phyloP scores from a whole-genome alignment of 2,329 filamentous ascomycete genomes.

The Scedosporium apiospermum region DNA sequence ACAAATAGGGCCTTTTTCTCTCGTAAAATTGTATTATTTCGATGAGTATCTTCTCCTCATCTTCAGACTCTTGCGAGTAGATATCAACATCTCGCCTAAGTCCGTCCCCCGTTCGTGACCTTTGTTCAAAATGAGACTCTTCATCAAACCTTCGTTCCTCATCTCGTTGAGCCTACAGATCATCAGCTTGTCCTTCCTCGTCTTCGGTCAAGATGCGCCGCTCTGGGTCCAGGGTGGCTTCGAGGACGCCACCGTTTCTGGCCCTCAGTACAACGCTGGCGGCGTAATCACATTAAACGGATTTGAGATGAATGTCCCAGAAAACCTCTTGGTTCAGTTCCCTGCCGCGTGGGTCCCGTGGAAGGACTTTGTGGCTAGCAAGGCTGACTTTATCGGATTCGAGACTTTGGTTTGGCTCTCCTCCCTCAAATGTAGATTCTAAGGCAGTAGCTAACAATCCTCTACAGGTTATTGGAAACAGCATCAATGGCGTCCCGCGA shows the following conservation, averaged over 20 bases:
- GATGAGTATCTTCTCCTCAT: no score
- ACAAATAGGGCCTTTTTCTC: no score
- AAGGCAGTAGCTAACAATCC: background rate
- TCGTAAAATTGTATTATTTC: no score
- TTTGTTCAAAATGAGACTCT: background rate
- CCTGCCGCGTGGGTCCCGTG: slow-evolving; percentile 35
- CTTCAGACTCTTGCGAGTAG: background rate
- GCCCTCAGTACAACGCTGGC: slow-evolving; percentile 31
- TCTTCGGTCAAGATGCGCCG: slow-evolving; percentile 15
- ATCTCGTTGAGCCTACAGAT: background rate
- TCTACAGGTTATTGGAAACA: slow-evolving; percentile 24
- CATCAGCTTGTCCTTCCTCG: background rate
- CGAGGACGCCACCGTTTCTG: slow-evolving; percentile 21
- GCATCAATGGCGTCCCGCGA: slow-evolving; percentile 20
- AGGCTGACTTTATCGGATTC: slow-evolving; percentile 21
- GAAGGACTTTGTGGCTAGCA: slow-evolving; percentile 23
- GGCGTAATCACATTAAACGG: slow-evolving; percentile 35
- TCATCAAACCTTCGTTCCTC: background rate
- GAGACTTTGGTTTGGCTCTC: slow-evolving; percentile 21
- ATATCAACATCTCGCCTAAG: background rate
- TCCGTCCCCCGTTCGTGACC: background rate
- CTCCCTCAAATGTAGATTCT: background rate
- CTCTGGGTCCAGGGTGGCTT: slow-evolving; percentile 22
- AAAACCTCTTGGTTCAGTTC: slow-evolving; percentile 40
- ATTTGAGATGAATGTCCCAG: slow-evolving; percentile 33